Percentiles rank a stretch among this genome's conserved stretches.
Evolutionary conservation across 495 filamentous ascomycete genomes (phyloP).

Genomic region (Penicillium desertorum): DNA sequence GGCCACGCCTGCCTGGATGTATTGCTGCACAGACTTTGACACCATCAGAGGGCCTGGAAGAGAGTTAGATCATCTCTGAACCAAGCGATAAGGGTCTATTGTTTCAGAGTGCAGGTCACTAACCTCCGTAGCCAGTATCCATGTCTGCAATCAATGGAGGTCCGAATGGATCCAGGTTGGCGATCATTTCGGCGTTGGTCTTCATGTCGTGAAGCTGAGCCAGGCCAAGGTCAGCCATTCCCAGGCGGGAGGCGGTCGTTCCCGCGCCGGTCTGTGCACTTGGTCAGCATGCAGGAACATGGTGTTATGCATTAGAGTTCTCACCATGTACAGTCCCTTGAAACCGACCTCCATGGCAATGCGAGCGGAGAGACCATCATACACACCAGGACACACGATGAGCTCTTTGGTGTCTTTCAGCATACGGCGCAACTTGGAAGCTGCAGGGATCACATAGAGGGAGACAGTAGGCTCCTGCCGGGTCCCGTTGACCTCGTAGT

Average conservation of each 20-base stretch:
- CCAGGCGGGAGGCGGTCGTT: constrained; percentile 61
- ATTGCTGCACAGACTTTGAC: constrained; percentile 60
- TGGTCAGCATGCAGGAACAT: constrained; percentile 9
- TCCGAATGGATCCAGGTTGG: constrained; percentile 55
- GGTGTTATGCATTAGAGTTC: not conserved
- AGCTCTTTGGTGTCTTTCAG: constrained; percentile 39
- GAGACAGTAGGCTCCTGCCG: constrained; percentile 33
- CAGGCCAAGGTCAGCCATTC: constrained; percentile 66
- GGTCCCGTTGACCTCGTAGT: constrained; percentile 38
- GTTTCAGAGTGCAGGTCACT: constrained; percentile 1
- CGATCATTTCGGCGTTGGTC: constrained; percentile 65
- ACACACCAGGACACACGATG: constrained; percentile 64
- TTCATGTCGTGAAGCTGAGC: constrained; percentile 65
- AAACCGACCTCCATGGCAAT: constrained; percentile 61
- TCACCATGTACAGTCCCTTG: constrained; percentile 67
- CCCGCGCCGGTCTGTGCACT: constrained; percentile 62
- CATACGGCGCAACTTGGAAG: constrained; percentile 49
- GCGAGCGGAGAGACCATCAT: constrained; percentile 67
- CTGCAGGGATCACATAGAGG: constrained; percentile 39
- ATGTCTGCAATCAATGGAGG: constrained; percentile 69
- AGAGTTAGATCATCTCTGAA: not conserved
- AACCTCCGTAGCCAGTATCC: constrained; percentile 65
- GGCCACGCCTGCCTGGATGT: constrained; percentile 66
- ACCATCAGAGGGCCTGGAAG: constrained; percentile 58
- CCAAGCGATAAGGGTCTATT: not conserved